Conservation (phyloP, 495 filamentous ascomycete species). For the Letharia lupina region DNA sequence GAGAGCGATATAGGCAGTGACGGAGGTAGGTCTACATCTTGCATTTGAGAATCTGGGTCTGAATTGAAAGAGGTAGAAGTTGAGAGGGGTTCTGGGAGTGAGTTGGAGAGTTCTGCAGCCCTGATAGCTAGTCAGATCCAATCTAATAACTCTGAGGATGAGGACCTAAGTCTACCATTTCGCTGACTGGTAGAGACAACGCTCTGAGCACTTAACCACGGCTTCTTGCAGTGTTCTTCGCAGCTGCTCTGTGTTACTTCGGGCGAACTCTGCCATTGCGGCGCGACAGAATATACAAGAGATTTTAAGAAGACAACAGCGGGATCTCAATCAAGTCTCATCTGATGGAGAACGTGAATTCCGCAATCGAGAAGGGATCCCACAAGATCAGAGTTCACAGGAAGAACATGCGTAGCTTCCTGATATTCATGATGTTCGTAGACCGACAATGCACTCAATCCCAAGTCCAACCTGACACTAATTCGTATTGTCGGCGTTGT, state of each 20-base stretch:
- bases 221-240: conserved; percentile 69
- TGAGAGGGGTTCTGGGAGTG: conserved; percentile 45
- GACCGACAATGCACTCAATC: neutral
- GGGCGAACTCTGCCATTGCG: conserved; percentile 28
- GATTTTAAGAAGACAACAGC: neutral
- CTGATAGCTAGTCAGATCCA: conserved; percentile 36
- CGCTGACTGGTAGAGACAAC: conserved; percentile 90
- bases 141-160: neutral
- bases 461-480: neutral
- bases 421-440: neutral
- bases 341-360: neutral
- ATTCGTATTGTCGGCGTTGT: neutral
- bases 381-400: neutral
- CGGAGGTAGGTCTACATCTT: conserved; percentile 33
- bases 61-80: conserved; percentile 39
- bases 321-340: neutral
- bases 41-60: conserved; percentile 52
- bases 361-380: neutral
- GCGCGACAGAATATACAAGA: neutral
- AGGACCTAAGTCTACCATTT: conserved; percentile 64
- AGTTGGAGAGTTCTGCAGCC: conserved; percentile 89
- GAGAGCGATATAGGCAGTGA: conserved; percentile 39
- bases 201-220: conserved; percentile 81
- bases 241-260: conserved; percentile 35
- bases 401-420: neutral